Evolutionary conservation across 169 alveolate species (phyloP), one percentile per base, ranked within the genome.

Genomic region (Miamiensis avidus): DNA sequence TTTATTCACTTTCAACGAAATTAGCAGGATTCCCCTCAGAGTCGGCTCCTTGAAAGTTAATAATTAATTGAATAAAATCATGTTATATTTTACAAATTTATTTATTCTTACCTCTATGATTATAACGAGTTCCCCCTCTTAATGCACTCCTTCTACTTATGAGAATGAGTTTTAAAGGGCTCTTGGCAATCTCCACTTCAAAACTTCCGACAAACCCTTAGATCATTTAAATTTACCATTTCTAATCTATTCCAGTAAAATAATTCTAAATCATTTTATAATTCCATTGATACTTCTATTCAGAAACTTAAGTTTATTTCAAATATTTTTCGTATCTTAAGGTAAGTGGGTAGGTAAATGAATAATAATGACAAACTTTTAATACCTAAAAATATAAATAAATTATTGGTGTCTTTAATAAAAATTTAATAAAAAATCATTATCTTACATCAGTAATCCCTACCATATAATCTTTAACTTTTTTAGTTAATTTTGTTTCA

Each of bases 11-110:
- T 94, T 98, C 99, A 4, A 97, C 99, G 91, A 94, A 98, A 92
- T 98, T 98, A 29, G 99, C 99, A 27, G 97, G 99, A 91, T 97
- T 93, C 29, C 99, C 99, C n/a, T 97, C 94, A 29, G 93, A 98
- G 86, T 98, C 99, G 0, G 98, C 95, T 65, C 97, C 97, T 85
- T 94, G 20, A 11, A 49, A 49, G 20, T 49, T 11, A 49, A 11
- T 49, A 11, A 49, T 49, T 49, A 49, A 11, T 49, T 11, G 20
- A n/a, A n/a, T n/a, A n/a, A n/a, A n/a, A n/a, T n/a, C n/a, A n/a
- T n/a, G n/a, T n/a, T n/a, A n/a, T n/a, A n/a, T n/a, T n/a, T n/a
- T n/a, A n/a, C n/a, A n/a, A n/a, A n/a, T n/a, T n/a, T n/a, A n/a
- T n/a, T n/a, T n/a, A n/a, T n/a, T n/a, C 20, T 11, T 49, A 49